A percentile compares a stretch with the other conserved stretches of the same genome.
phyloP scores from a whole-genome alignment of 2,329 filamentous ascomycete genomes.

The Leptographium wingfieldii region DNA sequence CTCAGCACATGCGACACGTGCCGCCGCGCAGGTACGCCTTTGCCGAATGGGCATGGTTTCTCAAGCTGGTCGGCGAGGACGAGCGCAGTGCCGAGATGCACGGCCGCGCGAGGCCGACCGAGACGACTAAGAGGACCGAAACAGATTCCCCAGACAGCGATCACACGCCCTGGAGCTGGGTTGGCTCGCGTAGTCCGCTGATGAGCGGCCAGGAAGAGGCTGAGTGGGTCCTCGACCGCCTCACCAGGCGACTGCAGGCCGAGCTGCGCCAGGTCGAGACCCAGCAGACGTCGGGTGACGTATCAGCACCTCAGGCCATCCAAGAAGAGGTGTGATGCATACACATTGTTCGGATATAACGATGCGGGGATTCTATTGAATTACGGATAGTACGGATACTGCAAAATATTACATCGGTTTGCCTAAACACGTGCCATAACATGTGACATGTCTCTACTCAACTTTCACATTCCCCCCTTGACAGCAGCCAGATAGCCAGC shows the following conservation, averaged over 20 bases:
- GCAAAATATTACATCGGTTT: no score
- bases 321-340: neutral
- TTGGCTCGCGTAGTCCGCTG: conserved; percentile 54
- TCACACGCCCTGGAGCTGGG: conserved; percentile 51
- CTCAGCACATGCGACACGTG: conserved; percentile 45
- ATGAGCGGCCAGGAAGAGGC: conserved; percentile 57
- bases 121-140: neutral
- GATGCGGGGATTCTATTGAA: no score
- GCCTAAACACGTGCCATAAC: no score
- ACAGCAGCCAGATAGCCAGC: conserved; percentile 24
- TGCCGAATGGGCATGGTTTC: conserved; percentile 78
- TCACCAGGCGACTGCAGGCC: conserved; percentile 42
- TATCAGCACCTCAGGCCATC: neutral
- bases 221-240: conserved; percentile 58
- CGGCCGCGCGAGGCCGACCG: conserved; percentile 19
- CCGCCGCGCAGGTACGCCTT: conserved; percentile 59
- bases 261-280: conserved; percentile 25
- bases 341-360: no score
- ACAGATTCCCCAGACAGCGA: neutral
- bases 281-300: no score
- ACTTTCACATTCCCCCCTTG: neutral
- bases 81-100: conserved; percentile 39
- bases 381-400: no score
- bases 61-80: conserved; percentile 61
- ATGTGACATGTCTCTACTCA: no score